Conservation (phyloP, 495 filamentous ascomycete genomes). For the Trypethelium eluteriae region DNA sequence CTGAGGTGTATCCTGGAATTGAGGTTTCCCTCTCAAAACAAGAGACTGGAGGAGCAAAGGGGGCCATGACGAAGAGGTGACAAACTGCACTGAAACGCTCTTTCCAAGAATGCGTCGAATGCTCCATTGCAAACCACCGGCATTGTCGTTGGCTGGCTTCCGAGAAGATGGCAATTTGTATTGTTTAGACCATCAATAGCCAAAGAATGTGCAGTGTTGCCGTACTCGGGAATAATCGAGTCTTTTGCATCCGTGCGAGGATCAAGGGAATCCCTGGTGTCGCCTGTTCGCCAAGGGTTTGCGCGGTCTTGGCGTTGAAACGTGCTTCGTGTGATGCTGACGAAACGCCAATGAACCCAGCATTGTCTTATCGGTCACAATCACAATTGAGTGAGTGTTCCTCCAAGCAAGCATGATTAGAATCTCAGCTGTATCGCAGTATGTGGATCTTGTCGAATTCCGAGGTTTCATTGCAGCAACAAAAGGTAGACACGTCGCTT, state of each 20-base stretch:
- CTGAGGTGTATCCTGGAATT: not conserved
- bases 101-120: not conserved
- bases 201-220: not conserved
- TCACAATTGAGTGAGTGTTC: not conserved
- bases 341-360: slow-evolving; percentile 1
- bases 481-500: not conserved
- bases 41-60: not conserved
- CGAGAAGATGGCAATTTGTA: not conserved
- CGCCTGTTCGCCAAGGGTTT: not conserved
- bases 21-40: not conserved
- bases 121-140: too few relatives aligned
- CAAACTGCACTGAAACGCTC: slow-evolving; percentile 3
- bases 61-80: not conserved
- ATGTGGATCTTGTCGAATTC: not conserved
- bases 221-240: not conserved
- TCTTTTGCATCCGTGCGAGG: not conserved
- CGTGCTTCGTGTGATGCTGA: not conserved
- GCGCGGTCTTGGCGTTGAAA: slow-evolving; percentile 2
- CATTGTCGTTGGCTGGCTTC: too few relatives aligned
- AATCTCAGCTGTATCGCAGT: not conserved
- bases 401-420: too few relatives aligned
- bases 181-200: not conserved
- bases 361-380: not conserved
- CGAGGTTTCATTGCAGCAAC: not conserved
- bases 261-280: not conserved